These are phyloP conservation scores for Tolypocladium sp. DNA, from an alignment of 2,329 filamentous ascomycete genomes.

Conservation along the genomic window DNA sequence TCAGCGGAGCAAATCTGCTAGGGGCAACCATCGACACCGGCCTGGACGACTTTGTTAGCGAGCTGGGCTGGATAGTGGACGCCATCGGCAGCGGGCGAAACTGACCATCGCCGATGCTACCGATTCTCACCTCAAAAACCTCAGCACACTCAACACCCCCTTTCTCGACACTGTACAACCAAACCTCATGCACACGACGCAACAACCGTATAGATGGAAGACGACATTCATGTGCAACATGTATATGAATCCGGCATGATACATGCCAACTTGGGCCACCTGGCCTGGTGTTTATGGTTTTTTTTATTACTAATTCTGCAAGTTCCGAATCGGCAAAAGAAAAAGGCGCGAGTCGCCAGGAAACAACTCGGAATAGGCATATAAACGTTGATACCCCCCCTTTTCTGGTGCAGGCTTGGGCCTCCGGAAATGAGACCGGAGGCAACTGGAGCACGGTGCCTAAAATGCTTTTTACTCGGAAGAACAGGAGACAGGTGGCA, in stretches of 20 bases:
- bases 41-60: slow-evolving; percentile 31
- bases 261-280: background rate
- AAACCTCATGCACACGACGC: background rate
- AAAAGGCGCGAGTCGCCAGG: background rate
- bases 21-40: slow-evolving; percentile 25
- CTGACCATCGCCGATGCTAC: slow-evolving; percentile 4
- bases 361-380: background rate
- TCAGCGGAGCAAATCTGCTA: slow-evolving; percentile 17
- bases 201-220: background rate
- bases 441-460: background rate
- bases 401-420: background rate
- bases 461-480: background rate
- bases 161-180: background rate
- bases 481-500: background rate
- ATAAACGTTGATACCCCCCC: background rate
- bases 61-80: slow-evolving; percentile 44
- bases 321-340: background rate
- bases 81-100: slow-evolving; percentile 28
- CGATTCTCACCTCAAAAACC: background rate
- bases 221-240: background rate
- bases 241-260: background rate
- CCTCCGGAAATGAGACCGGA: background rate
- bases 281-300: background rate
- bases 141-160: background rate
- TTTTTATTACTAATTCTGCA: background rate